Percentiles rank a stretch among this genome's conserved stretches.
These are phyloP conservation scores for Pseudocercospora macadamiae DNA, from an alignment of 2,329 filamentous ascomycete genomes.

Conservation along the genomic window DNA sequence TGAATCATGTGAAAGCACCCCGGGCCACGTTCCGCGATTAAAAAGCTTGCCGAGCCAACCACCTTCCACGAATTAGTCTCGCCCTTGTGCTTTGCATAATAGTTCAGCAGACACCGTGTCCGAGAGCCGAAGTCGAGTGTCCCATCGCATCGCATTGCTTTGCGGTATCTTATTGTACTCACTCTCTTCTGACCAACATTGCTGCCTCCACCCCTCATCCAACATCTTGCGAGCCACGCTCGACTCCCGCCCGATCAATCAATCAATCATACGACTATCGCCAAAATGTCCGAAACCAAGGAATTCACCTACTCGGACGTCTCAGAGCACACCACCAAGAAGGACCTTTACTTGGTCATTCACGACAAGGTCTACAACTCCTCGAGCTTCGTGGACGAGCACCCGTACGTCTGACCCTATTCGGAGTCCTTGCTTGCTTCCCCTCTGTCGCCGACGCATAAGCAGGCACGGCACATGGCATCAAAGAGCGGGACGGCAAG, in stretches of 20 bases:
- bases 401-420: conserved; percentile 67
- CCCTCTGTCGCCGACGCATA: not conserved
- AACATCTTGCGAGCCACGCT: too few relatives aligned
- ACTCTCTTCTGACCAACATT: too few relatives aligned
- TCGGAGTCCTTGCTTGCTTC: not conserved
- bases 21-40: too few relatives aligned
- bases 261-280: conserved; percentile 1
- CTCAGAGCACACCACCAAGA: conserved; percentile 86
- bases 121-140: not conserved
- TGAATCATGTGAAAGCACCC: too few relatives aligned
- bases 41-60: too few relatives aligned
- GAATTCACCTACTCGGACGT: conserved; percentile 79
- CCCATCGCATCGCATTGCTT: not conserved
- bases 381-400: conserved; percentile 91
- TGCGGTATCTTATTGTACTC: not conserved
- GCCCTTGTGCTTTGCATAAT: too few relatives aligned
- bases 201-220: too few relatives aligned
- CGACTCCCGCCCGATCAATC: too few relatives aligned
- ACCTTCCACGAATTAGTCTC: too few relatives aligned
- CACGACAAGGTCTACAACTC: conserved; percentile 96
- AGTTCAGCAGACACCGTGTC: not conserved
- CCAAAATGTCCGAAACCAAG: conserved; percentile 58
- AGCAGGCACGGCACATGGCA: not conserved
- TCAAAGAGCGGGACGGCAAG: too few relatives aligned
- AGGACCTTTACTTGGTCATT: conserved; percentile 87